A percentile compares a stretch with the other conserved stretches of the same genome.
phyloP scores from a whole-genome alignment of 1,284 basidiomycete genomes.

The Tilletiopsis washingtonensis region DNA sequence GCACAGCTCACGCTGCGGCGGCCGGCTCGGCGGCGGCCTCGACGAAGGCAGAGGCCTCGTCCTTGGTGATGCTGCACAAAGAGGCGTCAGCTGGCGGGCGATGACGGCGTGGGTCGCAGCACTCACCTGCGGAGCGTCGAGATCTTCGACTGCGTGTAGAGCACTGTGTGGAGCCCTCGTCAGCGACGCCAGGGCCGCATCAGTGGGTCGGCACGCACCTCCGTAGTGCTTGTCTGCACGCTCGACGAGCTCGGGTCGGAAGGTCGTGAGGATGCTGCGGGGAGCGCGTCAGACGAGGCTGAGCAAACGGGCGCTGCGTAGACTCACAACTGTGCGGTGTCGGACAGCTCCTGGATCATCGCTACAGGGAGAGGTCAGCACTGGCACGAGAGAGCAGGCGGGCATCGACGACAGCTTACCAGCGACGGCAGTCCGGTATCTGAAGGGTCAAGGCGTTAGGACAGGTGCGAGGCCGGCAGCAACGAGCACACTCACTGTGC shows the following conservation, averaged over 20 bases:
- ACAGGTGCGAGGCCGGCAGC: too few species aligned
- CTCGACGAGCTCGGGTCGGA: conserved; percentile 91
- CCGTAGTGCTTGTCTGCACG: conserved; percentile 94
- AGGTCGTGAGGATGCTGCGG: conserved; percentile 97
- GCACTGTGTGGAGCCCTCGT: conserved; percentile 53
- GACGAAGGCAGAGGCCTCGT: conserved; percentile 80
- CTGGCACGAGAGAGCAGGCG: too few species aligned
- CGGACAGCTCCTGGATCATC: conserved; percentile 86
- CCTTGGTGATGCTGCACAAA: conserved; percentile 70
- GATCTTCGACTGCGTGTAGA: conserved; percentile 92
- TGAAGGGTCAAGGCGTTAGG: too few species aligned
- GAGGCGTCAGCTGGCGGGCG: too few species aligned
- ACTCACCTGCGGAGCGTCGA: conserved; percentile 66
- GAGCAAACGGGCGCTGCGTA: too few species aligned
- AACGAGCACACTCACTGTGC: too few species aligned
- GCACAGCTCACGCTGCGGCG: background rate
- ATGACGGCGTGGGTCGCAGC: too few species aligned
- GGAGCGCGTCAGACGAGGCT: too few species aligned
- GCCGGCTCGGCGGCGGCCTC: conserved; percentile 50
- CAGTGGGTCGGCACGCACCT: conserved; percentile 1
- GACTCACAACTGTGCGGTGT: conserved; percentile 81
- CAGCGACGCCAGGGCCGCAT: background rate
- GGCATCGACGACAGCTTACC: too few species aligned
- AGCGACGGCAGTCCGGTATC: conserved; percentile 93
- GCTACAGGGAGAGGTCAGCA: too few species aligned